phyloP scores from a whole-genome alignment of 192 early-diverging fungal genomes.

The Coemansia sp. region DNA sequence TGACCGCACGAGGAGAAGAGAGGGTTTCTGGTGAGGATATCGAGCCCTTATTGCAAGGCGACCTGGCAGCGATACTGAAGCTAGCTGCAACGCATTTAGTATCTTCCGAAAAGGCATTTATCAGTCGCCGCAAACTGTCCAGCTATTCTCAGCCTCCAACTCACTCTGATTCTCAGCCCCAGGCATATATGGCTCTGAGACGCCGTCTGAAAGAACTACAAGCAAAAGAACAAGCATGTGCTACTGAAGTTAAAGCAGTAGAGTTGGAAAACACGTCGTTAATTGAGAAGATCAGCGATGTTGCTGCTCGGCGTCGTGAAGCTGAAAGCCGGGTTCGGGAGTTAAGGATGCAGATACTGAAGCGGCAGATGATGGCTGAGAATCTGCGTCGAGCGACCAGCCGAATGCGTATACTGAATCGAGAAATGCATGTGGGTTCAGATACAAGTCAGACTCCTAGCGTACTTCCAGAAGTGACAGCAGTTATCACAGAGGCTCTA shows the following conservation, averaged over 20 bases:
- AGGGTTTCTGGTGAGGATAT: constrained; percentile 26
- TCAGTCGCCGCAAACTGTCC: constrained; percentile 17
- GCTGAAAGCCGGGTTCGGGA: constrained; percentile 26
- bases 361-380: constrained; percentile 40
- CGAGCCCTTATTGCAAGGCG: constrained; percentile 45
- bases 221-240: constrained; percentile 8
- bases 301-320: constrained; percentile 20
- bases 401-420: constrained; percentile 26
- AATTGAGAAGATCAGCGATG: constrained; percentile 26
- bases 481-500: background rate
- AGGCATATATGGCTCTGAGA: constrained; percentile 16
- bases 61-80: constrained; percentile 31
- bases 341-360: constrained; percentile 33
- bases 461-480: constrained; percentile 1
- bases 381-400: constrained; percentile 20
- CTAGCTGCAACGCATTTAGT: constrained; percentile 31
- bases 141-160: constrained; percentile 15
- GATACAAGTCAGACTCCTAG: constrained; percentile 1
- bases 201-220: constrained; percentile 8
- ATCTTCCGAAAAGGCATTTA: constrained; percentile 27
- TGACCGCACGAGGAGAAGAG: constrained; percentile 47
- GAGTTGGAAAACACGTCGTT: constrained; percentile 25
- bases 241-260: constrained; percentile 12
- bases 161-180: constrained; percentile 1
- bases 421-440: constrained; percentile 26